Conservation (phyloP, 1,139 yeast species). For the Nadsonia commutata region DNA sequence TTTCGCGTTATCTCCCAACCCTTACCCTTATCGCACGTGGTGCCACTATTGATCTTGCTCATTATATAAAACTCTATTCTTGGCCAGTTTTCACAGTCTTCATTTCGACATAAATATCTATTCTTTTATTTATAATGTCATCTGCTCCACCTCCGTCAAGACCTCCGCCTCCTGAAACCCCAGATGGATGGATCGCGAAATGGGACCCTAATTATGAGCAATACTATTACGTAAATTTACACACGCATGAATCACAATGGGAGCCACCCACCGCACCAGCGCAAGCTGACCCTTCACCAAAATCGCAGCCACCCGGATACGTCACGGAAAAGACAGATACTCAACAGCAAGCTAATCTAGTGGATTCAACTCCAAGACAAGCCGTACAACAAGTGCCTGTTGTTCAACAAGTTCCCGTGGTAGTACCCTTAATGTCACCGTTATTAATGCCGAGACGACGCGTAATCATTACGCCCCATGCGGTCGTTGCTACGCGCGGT, state of each 20-base stretch:
- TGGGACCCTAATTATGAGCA: slow-evolving; percentile 74
- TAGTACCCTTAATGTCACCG: neutral
- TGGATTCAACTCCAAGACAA: neutral
- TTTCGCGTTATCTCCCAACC: too few species aligned
- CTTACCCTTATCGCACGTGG: too few species aligned
- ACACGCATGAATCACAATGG: slow-evolving; percentile 80
- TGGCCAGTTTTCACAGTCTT: too few species aligned
- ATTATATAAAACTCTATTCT: too few species aligned
- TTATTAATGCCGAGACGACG: neutral
- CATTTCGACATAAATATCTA: too few species aligned
- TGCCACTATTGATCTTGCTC: too few species aligned
- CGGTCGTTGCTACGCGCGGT: neutral
- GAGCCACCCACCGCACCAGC: slow-evolving; percentile 50
- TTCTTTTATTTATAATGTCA: too few species aligned
- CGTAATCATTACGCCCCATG: neutral
- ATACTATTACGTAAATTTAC: slow-evolving; percentile 47
- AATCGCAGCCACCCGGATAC: neutral
- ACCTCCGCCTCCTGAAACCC: slow-evolving; percentile 36
- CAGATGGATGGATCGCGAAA: slow-evolving; percentile 77
- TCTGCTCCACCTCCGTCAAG: neutral
- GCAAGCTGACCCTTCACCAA: neutral
- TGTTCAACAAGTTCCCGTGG: neutral
- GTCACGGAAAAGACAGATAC: neutral
- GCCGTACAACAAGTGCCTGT: neutral
- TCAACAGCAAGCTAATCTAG: neutral